Conservation (phyloP, 1,139 yeast species). For the Geotrichum citri-aurantii region DNA sequence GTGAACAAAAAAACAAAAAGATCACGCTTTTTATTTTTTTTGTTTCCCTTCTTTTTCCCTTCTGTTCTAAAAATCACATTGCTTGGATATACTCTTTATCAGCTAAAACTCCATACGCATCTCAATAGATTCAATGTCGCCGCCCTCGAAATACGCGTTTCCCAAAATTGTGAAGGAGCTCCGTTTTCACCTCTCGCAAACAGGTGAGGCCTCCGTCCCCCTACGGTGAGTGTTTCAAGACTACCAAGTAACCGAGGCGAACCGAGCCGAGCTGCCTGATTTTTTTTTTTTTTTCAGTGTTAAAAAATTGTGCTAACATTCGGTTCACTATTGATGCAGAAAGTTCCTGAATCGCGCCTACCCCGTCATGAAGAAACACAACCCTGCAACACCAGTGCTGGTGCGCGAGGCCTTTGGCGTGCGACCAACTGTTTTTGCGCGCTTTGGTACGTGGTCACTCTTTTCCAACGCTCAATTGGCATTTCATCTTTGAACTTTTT, state of each 20-base stretch:
- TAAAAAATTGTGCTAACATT: not conserved
- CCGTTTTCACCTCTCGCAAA: constrained; percentile 72
- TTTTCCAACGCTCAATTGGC: not conserved
- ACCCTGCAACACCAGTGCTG: constrained; percentile 60
- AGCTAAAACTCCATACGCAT: no score
- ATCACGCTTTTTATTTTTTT: not conserved
- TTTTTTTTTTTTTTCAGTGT: not conserved
- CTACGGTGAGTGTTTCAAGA: constrained; percentile 45
- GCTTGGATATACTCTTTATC: no score
- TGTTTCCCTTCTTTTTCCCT: not conserved
- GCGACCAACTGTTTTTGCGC: constrained; percentile 65
- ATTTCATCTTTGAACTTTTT: no score
- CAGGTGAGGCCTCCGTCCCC: constrained; percentile 62
- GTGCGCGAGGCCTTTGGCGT: constrained; percentile 71
- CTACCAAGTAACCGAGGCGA: no score
- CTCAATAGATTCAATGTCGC: not conserved
- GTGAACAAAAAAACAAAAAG: not conserved
- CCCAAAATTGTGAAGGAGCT: constrained; percentile 66
- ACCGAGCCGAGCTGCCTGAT: not conserved
- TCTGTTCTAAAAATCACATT: not conserved
- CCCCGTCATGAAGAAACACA: constrained; percentile 50
- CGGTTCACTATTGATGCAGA: constrained; percentile 30
- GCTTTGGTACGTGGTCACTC: constrained; percentile 42
- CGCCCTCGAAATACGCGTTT: constrained; percentile 45
- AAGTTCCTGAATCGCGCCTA: constrained; percentile 57